Conservation (phyloP, 2,329 filamentous ascomycete genomes). For the Fusarium nanum region DNA sequence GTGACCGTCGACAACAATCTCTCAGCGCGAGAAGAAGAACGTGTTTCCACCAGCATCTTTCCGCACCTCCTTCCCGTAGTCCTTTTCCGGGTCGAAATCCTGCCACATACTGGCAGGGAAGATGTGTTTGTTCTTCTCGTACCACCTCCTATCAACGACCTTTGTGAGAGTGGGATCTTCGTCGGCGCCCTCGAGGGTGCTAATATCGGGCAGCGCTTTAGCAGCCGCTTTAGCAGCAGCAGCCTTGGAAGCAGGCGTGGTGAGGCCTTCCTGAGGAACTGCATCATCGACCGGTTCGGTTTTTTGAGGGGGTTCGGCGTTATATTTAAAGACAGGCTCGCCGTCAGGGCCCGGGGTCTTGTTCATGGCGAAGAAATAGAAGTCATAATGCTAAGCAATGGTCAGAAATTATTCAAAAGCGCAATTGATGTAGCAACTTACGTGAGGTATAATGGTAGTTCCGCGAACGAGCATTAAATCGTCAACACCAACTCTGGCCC, state of each 20-base stretch:
- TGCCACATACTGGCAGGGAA: constrained; percentile 97
- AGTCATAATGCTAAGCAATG: constrained; percentile 84
- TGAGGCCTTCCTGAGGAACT: constrained; percentile 33
- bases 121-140: constrained; percentile 97
- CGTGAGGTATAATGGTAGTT: constrained; percentile 92
- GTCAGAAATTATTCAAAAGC: constrained; percentile 32
- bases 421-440: constrained; percentile 61
- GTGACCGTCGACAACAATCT: constrained; percentile 8
- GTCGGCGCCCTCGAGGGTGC: constrained; percentile 75
- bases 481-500: constrained; percentile 94
- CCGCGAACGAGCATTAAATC: constrained; percentile 94
- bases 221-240: constrained; percentile 54
- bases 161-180: constrained; percentile 88
- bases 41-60: constrained; percentile 90
- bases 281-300: constrained; percentile 46
- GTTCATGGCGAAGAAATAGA: constrained; percentile 97
- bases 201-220: constrained; percentile 59
- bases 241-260: constrained; percentile 51
- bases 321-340: constrained; percentile 80
- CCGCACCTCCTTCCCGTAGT: constrained; percentile 81
- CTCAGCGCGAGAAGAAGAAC: constrained; percentile 79
- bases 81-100: constrained; percentile 89
- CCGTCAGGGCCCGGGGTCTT: constrained; percentile 80
- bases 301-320: constrained; percentile 58
- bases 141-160: constrained; percentile 96